Base-by-base conservation (phyloP, 805 yeast species). In the Candida maesae region DNA sequence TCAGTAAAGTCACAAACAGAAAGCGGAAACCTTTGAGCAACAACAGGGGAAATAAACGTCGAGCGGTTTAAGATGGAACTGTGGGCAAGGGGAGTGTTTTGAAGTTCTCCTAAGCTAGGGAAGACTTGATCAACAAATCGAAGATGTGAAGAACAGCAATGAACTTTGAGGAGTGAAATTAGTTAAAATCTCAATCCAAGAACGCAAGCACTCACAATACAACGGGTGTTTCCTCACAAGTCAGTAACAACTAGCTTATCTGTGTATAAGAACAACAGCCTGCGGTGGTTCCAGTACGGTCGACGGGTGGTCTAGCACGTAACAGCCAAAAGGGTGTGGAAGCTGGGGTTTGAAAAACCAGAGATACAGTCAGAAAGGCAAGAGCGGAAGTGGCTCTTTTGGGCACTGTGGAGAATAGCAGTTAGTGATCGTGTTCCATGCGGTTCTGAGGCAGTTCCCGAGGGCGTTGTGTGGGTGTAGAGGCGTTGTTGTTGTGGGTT, bases 361-460 rank as follows among this genome's bases (percentile, higher is more conserved):
- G 46, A 43, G 46, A 43, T 43, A 26, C 46, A 43, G 40, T 33
- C 25, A 33, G 38, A 47, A 43, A 40, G 40, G 31, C 47, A 43
- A 41, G 38, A 43, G 44, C 39, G 30, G 11, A 18, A 16, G 26
- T 17, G 11, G 19, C 43, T 39, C 42, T 41, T 28, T 41, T 36
- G 47, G 33, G 38, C 47, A 33, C 50, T 46, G 35, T n/a, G 15
- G 11, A 16, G 18, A 5, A 15, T 8, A 14, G n/a, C 15, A 23
- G 35, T 33, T 33, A 33, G 25, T 27, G 17, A 11, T 19, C 6
- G 17, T 13, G 15, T 12, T 14, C 16, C 8, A 4, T 19, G 14
- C n/a, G 20, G 31, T 28, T 21, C 13, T 16, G 20, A 8, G 15
- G 31, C 15, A 7, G 31, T 6, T 14, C 18, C 31, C 13, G 29